phyloP scores from a whole-genome alignment of 106 monocot species.

The Platanthera guangdongensis region DNA sequence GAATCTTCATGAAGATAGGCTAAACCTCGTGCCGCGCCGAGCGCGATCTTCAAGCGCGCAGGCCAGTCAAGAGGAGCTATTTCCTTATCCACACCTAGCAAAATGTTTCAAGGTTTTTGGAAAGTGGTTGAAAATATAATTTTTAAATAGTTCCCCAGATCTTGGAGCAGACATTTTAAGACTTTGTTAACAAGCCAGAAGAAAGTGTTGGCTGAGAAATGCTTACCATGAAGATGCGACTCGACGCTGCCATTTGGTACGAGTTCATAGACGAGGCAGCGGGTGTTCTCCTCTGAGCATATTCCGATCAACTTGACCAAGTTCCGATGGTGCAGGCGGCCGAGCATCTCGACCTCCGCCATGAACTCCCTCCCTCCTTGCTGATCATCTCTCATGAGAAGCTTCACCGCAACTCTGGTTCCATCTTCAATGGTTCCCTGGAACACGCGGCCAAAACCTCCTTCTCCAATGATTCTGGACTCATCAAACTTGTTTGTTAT shows the following conservation, averaged over 20 bases:
- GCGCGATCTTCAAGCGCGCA: constrained; percentile 73
- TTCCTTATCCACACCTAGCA: constrained; percentile 56
- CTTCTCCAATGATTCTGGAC: constrained; percentile 76
- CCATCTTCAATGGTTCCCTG: constrained; percentile 68
- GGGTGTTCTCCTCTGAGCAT: constrained; percentile 58
- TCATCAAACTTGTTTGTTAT: constrained; percentile 65
- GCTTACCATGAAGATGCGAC: constrained; percentile 92
- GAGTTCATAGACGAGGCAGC: constrained; percentile 87
- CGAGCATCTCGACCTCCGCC: constrained; percentile 94
- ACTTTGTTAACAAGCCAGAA: neutral
- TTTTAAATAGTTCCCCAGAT: neutral
- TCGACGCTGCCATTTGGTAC: constrained; percentile 94
- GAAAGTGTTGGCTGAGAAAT: neutral
- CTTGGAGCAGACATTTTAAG: neutral
- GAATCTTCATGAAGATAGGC: constrained; percentile 97
- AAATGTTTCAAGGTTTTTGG: no score
- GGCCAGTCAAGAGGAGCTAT: constrained; percentile 70
- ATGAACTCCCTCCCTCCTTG: constrained; percentile 85
- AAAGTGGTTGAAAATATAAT: neutral
- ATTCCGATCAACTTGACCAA: constrained; percentile 91
- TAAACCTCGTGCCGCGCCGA: constrained; percentile 88
- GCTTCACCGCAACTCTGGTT: constrained; percentile 69
- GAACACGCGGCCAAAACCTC: constrained; percentile 89
- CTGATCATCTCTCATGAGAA: constrained; percentile 83
- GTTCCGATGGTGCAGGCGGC: constrained; percentile 89